A percentile compares a stretch with the other conserved stretches of the same genome.
Evolutionary conservation across 768 basidiomycete genomes (phyloP).

Genomic region (Lanmaoa rubissima): DNA sequence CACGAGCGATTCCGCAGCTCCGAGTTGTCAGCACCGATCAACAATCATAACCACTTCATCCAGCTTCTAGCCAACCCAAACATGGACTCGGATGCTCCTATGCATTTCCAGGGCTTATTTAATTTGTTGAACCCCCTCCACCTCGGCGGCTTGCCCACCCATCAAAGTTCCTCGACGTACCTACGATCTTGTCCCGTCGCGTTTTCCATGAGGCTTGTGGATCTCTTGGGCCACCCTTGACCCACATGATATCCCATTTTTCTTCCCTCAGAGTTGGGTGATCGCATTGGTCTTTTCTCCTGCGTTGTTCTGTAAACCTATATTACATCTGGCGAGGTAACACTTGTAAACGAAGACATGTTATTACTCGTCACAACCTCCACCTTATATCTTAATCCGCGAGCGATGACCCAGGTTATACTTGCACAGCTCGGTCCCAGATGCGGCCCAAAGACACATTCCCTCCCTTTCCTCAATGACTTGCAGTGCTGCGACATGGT

Average conservation of each 20-base stretch:
- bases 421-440: conserved; percentile 43
- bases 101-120: background rate
- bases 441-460: conserved; percentile 53
- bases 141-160: background rate
- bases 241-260: background rate
- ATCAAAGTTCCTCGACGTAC: background rate
- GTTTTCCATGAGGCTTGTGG: conserved; percentile 18
- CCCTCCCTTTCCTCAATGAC: conserved; percentile 42
- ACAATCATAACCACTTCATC: background rate
- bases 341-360: background rate
- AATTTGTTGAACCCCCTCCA: background rate
- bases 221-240: conserved; percentile 8
- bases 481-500: conserved; percentile 48
- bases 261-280: background rate
- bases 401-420: conserved; percentile 47
- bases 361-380: background rate
- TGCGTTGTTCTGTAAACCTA: conserved; percentile 11
- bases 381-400: background rate
- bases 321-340: conserved; percentile 1
- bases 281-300: background rate
- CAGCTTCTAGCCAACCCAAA: background rate
- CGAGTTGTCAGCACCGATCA: background rate
- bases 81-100: background rate
- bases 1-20: conserved; percentile 8
- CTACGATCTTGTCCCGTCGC: conserved; percentile 12